Evolutionary conservation across 345 rosid genomes (phyloP).

Genomic region (Cochlearia excelsa): DNA sequence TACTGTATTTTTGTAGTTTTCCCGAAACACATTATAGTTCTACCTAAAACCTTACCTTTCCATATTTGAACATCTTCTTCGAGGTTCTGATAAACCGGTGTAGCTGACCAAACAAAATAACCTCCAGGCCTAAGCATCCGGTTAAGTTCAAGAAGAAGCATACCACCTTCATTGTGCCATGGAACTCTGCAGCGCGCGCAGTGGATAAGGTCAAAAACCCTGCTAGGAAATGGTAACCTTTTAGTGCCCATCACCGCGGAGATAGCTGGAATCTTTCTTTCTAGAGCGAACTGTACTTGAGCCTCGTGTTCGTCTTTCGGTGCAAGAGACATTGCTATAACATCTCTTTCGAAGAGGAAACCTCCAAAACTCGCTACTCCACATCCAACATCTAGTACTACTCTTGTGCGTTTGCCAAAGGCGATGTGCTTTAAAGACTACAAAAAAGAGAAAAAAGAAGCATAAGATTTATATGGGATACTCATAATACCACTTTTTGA

Average conservation of each 20-base stretch:
- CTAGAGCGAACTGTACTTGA: constrained; percentile 94
- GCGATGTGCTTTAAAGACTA: constrained; percentile 67
- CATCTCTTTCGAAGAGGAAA: constrained; percentile 79
- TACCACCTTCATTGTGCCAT: constrained; percentile 85
- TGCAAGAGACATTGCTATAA: constrained; percentile 87
- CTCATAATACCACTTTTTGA: no score
- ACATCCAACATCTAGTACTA: constrained; percentile 83
- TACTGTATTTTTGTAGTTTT: no score
- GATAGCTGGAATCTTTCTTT: constrained; percentile 93
- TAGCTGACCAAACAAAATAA: constrained; percentile 91
- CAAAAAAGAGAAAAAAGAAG: not conserved
- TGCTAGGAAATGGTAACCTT: constrained; percentile 78
- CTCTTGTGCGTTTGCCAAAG: constrained; percentile 83
- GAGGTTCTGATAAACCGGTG: constrained; percentile 82
- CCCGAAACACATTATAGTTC: not conserved
- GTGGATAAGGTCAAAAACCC: constrained; percentile 82
- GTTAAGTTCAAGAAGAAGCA: constrained; percentile 79
- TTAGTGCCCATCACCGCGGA: constrained; percentile 97
- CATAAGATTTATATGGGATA: not conserved
- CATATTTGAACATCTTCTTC: constrained; percentile 76
- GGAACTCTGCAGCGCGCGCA: constrained; percentile 98
- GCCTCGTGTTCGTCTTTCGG: constrained; percentile 99
- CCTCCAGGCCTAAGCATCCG: constrained; percentile 89
- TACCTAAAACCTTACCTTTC: constrained; percentile 50
- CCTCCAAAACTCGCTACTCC: constrained; percentile 98